Evolutionary conservation across 2,329 filamentous ascomycete genomes (phyloP), one percentile per base, ranked within the genome.

Genomic region (Aspergillus carbonarius): DNA sequence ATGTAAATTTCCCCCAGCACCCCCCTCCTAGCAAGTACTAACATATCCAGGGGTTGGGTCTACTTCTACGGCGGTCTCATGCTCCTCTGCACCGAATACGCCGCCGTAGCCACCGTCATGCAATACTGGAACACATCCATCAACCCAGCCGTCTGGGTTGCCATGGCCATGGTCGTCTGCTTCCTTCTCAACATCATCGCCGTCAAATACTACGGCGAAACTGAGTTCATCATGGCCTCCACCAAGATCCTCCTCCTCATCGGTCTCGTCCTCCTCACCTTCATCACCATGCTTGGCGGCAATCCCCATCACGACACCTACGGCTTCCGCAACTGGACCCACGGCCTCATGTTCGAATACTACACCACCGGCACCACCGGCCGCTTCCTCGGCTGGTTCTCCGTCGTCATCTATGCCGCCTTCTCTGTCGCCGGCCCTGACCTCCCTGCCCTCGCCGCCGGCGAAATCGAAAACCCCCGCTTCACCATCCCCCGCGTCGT

Each of bases 241-340:
- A 87, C 86, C 49, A 91, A 92, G 68, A 82, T 91, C 3, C 65
- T 91, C 1, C 79, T 91, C 37, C 87, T 90, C 55, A 75, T 91
- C 39, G 88, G 84, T 1, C 81, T 92, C 37, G 81, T 91, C 63
- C 66, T 85, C 60, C 90, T 90, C 75, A 93, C 91, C 4, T 90
- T 95, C 69, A 82, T 95, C 63, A 86, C 88, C 61, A 92, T 93
- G 87, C 79, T 93, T 1, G 91, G 91, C 7, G 91, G 89, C 1
- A 93, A 93, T 66, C 91, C 91, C 0, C 74, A 85, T 1, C 80
- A 84, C 52, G 88, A 92, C 64, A 78, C 80, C 1, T 89, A 90
- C 58, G 90, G 90, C 1, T 92, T 92, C 71, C 82, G 87, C 15
- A 83, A 86, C 69, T 89, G 86, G 78, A 76, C 68, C 3, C 60